Conservation (phyloP, 495 filamentous ascomycete species). For the Aspergillus wentii region DNA sequence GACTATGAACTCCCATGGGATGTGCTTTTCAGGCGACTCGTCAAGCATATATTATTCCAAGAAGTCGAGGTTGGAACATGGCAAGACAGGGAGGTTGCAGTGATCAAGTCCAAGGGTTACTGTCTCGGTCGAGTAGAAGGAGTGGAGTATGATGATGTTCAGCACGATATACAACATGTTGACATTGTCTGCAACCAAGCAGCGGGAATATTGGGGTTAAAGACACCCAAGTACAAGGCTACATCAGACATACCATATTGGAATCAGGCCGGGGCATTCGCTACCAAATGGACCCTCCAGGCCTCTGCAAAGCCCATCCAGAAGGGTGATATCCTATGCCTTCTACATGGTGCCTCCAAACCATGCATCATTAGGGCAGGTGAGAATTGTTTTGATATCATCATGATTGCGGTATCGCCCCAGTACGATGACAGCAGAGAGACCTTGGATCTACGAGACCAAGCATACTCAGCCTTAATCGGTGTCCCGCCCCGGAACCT, state of each 20-base stretch:
- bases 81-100: not conserved
- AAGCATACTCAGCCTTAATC: too few species aligned
- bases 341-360: not conserved
- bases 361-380: not conserved
- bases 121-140: not conserved
- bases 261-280: too few species aligned
- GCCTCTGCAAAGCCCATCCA: constrained; percentile 1
- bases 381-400: not conserved
- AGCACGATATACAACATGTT: too few species aligned
- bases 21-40: not conserved
- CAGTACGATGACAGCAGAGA: too few species aligned
- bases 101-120: not conserved
- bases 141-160: not conserved
- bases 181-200: too few species aligned
- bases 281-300: not conserved
- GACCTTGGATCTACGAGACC: too few species aligned
- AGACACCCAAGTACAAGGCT: too few species aligned
- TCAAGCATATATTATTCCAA: not conserved
- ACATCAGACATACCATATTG: too few species aligned
- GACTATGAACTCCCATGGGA: constrained; percentile 1
- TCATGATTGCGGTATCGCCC: not conserved
- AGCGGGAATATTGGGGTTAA: too few species aligned
- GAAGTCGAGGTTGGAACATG: not conserved
- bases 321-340: constrained; percentile 1
- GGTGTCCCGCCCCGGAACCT: not conserved